phyloP scores from a whole-genome alignment of 2,329 filamentous ascomycete genomes.

The Nemania sp. region DNA sequence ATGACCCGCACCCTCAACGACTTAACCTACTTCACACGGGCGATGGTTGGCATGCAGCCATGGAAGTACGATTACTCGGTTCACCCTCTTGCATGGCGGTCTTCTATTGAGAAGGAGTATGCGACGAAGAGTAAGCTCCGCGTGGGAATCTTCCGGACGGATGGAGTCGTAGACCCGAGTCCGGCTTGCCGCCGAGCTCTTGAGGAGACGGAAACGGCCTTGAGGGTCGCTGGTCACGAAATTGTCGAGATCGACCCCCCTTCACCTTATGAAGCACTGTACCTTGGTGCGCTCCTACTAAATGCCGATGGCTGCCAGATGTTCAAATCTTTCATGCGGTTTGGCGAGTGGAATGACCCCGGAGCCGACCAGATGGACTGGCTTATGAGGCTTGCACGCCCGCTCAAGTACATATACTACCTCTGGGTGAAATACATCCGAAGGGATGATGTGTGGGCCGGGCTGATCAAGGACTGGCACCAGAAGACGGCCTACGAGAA shows the following conservation, averaged over 20 bases:
- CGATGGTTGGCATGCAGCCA: conserved; percentile 82
- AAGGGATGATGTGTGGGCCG: conserved; percentile 81
- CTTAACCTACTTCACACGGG: conserved; percentile 83
- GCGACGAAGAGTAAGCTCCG: conserved; percentile 72
- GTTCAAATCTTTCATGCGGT: conserved; percentile 80
- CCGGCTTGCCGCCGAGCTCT: conserved; percentile 86
- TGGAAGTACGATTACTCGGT: conserved; percentile 91
- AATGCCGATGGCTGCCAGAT: conserved; percentile 87
- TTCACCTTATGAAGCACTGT: conserved; percentile 78
- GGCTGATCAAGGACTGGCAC: conserved; percentile 78
- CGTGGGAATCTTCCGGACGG: conserved; percentile 81
- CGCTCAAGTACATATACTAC: conserved; percentile 87
- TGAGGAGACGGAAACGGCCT: conserved; percentile 75
- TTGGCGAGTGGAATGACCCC: conserved; percentile 81
- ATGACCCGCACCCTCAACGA: conserved; percentile 91
- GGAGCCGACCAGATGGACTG: conserved; percentile 81
- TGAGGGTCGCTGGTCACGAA: conserved; percentile 79
- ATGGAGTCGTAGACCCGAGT: conserved; percentile 85
- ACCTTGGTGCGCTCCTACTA: conserved; percentile 82
- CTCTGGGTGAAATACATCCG: conserved; percentile 89
- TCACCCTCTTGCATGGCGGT: conserved; percentile 85
- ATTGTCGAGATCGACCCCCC: conserved; percentile 74
- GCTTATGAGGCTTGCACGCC: conserved; percentile 78
- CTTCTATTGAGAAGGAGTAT: conserved; percentile 69
- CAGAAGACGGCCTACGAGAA: conserved; percentile 81